Conservation (phyloP, 768 basidiomycete genomes). For the Amanita brunnescens region DNA sequence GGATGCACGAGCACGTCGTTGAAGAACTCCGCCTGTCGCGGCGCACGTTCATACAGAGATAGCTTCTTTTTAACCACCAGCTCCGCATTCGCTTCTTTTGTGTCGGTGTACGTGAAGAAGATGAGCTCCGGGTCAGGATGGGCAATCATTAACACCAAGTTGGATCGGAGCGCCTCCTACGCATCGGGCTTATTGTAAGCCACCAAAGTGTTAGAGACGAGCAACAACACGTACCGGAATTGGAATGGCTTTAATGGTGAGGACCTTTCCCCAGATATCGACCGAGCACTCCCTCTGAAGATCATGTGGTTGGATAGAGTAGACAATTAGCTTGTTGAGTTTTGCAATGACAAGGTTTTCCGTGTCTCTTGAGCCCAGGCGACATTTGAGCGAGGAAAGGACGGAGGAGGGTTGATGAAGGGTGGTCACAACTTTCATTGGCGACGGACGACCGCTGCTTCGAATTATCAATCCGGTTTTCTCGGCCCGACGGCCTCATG, state of each 20-base stretch:
- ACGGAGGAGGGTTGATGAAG: conserved; percentile 75
- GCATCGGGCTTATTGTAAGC: conserved; percentile 10
- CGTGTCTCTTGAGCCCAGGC: conserved; percentile 40
- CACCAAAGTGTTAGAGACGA: conserved; percentile 1
- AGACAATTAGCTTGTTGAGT: conserved; percentile 57
- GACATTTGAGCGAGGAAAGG: conserved; percentile 58
- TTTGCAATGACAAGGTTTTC: conserved; percentile 68
- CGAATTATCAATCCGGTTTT: not conserved
- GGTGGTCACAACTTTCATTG: conserved; percentile 61
- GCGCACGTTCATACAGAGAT: conserved; percentile 45
- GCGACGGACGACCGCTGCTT: not conserved
- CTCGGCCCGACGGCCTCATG: not conserved
- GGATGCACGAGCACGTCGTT: conserved; percentile 62
- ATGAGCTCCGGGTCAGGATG: conserved; percentile 72
- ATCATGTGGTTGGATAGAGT: conserved; percentile 52
- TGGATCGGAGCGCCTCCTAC: conserved; percentile 31
- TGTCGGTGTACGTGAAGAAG: conserved; percentile 44
- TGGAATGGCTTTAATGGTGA: conserved; percentile 46
- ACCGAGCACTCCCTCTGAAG: conserved; percentile 48
- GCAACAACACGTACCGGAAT: conserved; percentile 33
- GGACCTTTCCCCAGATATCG: conserved; percentile 64
- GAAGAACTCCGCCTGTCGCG: conserved; percentile 64
- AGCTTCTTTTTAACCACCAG: conserved; percentile 37
- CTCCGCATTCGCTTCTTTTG: conserved; percentile 22
- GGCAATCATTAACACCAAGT: conserved; percentile 60